Evolutionary conservation across 257 asterid species (phyloP).

Genomic region (Linaria vulgaris): DNA sequence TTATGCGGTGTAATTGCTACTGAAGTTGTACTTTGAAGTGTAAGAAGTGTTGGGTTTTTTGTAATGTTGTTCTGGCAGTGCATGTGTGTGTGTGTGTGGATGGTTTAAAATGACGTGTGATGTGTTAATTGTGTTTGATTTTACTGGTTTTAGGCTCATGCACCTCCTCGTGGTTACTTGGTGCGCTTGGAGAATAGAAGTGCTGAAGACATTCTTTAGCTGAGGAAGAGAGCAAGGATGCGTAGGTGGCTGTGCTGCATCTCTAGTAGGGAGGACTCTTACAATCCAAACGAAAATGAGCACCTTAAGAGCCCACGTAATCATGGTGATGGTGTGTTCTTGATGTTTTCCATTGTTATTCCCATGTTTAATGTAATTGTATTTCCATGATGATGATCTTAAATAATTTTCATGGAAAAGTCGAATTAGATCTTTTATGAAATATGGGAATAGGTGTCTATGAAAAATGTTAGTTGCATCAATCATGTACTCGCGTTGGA

Average conservation of each 20-base stretch:
- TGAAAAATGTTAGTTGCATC: background rate
- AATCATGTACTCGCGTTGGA: slow-evolving; percentile 9
- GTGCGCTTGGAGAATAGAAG: slow-evolving; percentile 51
- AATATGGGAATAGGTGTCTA: slow-evolving; percentile 1
- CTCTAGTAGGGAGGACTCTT: slow-evolving; percentile 68
- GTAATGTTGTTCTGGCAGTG: slow-evolving; percentile 12
- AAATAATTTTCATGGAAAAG: slow-evolving; percentile 14
- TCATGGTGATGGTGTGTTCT: slow-evolving; percentile 53
- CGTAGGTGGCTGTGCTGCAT: slow-evolving; percentile 89
- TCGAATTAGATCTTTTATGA: slow-evolving; percentile 7
- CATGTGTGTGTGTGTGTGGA: background rate
- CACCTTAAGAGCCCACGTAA: slow-evolving; percentile 69
- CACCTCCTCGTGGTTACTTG: slow-evolving; percentile 70
- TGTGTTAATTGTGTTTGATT: slow-evolving; percentile 14
- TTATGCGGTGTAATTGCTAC: background rate
- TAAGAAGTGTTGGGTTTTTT: slow-evolving; percentile 9
- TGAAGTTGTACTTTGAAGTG: slow-evolving; percentile 12
- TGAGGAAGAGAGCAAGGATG: slow-evolving; percentile 70
- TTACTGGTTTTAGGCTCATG: slow-evolving; percentile 51
- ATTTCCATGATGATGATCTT: slow-evolving; percentile 10
- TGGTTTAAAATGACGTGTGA: background rate
- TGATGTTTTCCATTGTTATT: slow-evolving; percentile 7
- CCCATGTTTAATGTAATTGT: background rate
- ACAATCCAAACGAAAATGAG: slow-evolving; percentile 60
- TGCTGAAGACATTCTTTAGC: slow-evolving; percentile 49